Evolutionary conservation across 2,329 filamentous ascomycete genomes (phyloP), one percentile per base, ranked within the genome.

Genomic region (Raffaelea arxii): DNA sequence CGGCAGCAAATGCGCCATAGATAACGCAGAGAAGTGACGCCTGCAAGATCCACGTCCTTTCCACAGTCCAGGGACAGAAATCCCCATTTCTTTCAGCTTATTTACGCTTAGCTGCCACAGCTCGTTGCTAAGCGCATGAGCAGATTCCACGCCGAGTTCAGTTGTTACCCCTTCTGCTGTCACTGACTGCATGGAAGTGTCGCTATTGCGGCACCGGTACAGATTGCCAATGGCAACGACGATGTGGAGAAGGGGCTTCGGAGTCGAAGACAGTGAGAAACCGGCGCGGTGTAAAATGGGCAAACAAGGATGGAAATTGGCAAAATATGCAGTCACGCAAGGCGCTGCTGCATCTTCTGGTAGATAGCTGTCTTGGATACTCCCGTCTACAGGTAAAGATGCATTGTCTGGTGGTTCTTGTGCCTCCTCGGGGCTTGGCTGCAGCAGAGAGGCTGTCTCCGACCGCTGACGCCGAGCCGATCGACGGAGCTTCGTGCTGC

Each of bases 41-140:
- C 25, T 47, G 46, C 4, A 47, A 36, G 10, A 47, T 47, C 46
- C 46, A 47, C 7, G 22, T 47, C 44, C 41, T 23, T 47, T 44
- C 46, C 46, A 47, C 3, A 25, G 30, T 3, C 46, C 41, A 16
- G 46, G 46, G 35, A 16, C 35, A 37, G 6, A 16, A 32, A 35
- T 4, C 18, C 39, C 40, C 10, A 25, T 47, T 16, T 22, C 18
- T 11, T 47, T 12, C 6, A 47, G 41, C 25, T 25, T 36, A 3
- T 16, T 10, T 2, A 43, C 36, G 21, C 46, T 19, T 14, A 25
- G 16, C 9, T 47, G 25, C 46, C 46, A 47, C n/a, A 47, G 41
- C 3, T 39, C 35, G 14, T 44, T 43, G 25, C 46, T 47, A 40
- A 43, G 40, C 46, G 25, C 25, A 6, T 44, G 41, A 14, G 46